phyloP scores from a whole-genome alignment of 352 stramenopile species.

The Pythium diclinum region DNA sequence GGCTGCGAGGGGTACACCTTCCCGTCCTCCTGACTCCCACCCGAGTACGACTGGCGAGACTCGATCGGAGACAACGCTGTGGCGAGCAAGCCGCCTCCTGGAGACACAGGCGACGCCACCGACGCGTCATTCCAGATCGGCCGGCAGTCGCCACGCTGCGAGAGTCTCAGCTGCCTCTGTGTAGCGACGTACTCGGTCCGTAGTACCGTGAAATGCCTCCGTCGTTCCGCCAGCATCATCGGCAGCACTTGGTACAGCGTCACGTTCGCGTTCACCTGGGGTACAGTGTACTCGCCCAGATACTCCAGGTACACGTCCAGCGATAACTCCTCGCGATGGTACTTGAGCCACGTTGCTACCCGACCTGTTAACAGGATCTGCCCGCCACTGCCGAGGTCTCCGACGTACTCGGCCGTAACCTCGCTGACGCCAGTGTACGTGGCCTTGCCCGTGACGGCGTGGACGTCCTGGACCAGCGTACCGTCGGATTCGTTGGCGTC shows the following conservation, averaged over 20 bases:
- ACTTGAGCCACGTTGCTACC: conserved; percentile 25
- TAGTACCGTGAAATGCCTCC: no score
- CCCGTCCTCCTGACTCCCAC: no score
- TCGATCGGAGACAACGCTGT: no score
- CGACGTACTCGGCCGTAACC: conserved; percentile 27
- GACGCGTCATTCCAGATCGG: no score
- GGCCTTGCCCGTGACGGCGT: conserved; percentile 27
- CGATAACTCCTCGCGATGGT: conserved; percentile 2
- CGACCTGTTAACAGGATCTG: conserved; percentile 30
- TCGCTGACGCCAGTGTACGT: conserved; percentile 27
- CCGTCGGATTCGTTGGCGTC: conserved; percentile 11
- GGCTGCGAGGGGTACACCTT: no score
- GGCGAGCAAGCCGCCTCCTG: no score
- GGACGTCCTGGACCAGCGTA: conserved; percentile 20
- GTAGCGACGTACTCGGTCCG: no score
- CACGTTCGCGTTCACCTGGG: conserved; percentile 34
- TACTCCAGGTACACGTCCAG: conserved; percentile 28
- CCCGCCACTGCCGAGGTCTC: conserved; percentile 28
- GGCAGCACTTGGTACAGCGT: conserved; percentile 41
- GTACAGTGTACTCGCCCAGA: conserved; percentile 32
- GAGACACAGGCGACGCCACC: no score
- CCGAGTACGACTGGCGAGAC: no score
- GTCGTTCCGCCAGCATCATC: conserved; percentile 7
- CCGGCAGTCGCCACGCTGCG: no score
- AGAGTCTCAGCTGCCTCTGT: no score